Evolutionary conservation across 495 filamentous ascomycete genomes (phyloP), one percentile per base, ranked within the genome.

Genomic region (Jackrogersella minutella): DNA sequence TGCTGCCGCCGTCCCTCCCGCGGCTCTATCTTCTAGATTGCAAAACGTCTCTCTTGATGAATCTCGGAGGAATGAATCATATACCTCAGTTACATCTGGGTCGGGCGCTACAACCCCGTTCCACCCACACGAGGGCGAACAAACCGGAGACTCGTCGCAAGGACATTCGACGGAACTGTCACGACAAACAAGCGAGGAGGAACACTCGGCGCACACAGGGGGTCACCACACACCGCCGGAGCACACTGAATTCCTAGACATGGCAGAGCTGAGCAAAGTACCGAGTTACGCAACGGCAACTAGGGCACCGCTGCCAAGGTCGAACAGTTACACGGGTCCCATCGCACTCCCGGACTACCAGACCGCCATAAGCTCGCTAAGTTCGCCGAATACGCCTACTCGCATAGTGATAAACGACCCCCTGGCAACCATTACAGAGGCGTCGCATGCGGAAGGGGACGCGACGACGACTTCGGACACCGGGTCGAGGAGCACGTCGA

Each of bases 231-330:
- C 84, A 19, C 69, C 73, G 5, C 86, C 89, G 14, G 86, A 86
- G 64, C 86, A 89, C 55, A 79, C 85, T 21, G 89, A 92, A 62
- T 87, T 81, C 54, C 76, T 81, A 21, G 86, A 90, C 65, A 78
- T 89, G 28, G 84, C 86, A 57, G 81, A 83, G 36, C 78, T 94
- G 16, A 89, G 84, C 66, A 90, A 88, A 50, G 91, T 95, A 6
- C 92, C 92, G 3, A 92, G 89, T 50, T 96, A 96, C 73, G 80
- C 84, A 3, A 93, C 92, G 10, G 92, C 92, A 0, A 82, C 93
- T 14, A 85, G 82, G 43, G 81, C 86, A 0, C 82, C 84, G 8
- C 77, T 86, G 13, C 81, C 82, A 26, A 59, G 73, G n/a, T 58
- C 50, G 24, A 57, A 56, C 24, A 62, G 72, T 41, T 66, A 65